Conservation (phyloP, 2,329 filamentous ascomycete species). For the Verticillium zaregamsianum region DNA sequence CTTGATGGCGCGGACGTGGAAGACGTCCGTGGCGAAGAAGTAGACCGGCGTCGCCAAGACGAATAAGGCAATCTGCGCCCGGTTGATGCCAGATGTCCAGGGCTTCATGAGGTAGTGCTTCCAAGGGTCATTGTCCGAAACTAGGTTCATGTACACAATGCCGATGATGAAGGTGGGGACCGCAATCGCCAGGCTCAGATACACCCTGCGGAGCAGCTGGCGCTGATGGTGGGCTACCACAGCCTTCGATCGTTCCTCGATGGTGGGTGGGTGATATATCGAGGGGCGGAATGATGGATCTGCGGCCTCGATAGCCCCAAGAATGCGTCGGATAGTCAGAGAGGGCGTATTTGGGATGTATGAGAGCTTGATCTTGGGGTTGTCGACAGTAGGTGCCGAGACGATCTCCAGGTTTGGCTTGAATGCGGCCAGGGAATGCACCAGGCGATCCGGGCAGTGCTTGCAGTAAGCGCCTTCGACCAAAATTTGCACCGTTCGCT, state of each 20-base stretch:
- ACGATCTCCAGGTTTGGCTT: slow-evolving; percentile 48
- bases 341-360: slow-evolving; percentile 65
- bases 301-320: slow-evolving; percentile 60
- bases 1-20: slow-evolving; percentile 74
- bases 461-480: slow-evolving; percentile 73
- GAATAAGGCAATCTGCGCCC: slow-evolving; percentile 75
- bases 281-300: slow-evolving; percentile 64
- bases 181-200: slow-evolving; percentile 64
- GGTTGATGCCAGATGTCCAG: slow-evolving; percentile 68
- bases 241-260: slow-evolving; percentile 74
- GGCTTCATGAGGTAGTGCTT: slow-evolving; percentile 66
- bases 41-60: slow-evolving; percentile 82
- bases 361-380: slow-evolving; percentile 64
- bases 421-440: slow-evolving; percentile 49
- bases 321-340: slow-evolving; percentile 73
- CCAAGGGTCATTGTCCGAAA: slow-evolving; percentile 53
- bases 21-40: slow-evolving; percentile 80
- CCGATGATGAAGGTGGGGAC: slow-evolving; percentile 85
- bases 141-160: slow-evolving; percentile 84
- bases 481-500: slow-evolving; percentile 58
- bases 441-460: slow-evolving; percentile 61
- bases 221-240: slow-evolving; percentile 69
- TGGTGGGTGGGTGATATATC: slow-evolving; percentile 74
- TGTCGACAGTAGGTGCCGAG: slow-evolving; percentile 49
- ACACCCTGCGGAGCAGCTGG: slow-evolving; percentile 64